Evolutionary conservation across 352 stramenopile species (phyloP), one percentile per base, ranked within the genome.

Genomic region (Pythium sp.): DNA sequence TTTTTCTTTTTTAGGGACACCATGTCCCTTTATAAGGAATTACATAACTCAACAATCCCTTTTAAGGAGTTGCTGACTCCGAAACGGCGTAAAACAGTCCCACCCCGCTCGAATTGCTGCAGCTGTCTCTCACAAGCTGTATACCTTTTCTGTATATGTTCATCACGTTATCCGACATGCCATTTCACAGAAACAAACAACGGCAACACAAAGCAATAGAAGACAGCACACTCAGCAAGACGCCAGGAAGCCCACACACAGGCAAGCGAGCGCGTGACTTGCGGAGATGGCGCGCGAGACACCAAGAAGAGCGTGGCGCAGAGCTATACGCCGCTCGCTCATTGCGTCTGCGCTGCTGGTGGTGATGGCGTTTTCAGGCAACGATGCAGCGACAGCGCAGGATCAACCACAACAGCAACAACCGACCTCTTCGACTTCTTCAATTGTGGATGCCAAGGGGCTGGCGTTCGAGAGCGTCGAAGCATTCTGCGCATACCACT

Each of bases 401-500:
- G 8, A 43, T 9, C 5, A 59, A 14, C 28, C 41, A 11, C 28
- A 43, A 7, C 55, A 60, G 30, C 56, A 60, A 15, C 54, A 41
- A 9, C 15, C 28, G 18, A 20, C 14, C 6, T 49, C 41, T 20
- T 49, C 41, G 41, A 4, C 41, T 51, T 46, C 12, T 46, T 46
- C 38, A 46, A 32, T 87, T 8, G 57, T 76, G 34, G 84, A 92
- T 68, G 58, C 62, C 18, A 47, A 74, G 9, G 84, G 80, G 0
- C 70, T 92, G n/a, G 62, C 63, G 32, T 92, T 90, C 51, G 68
- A 61, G 24, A 77, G 74, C n/a, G 20, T 60, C 5, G 73, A 73
- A 22, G 75, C 84, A 18, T 79, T 89, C 66, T 91, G 84, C 68
- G 60, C 70, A 47, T 81, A 82, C 72, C 79, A 92, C 76, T 92